Evolutionary conservation across 345 rosid species (phyloP), one percentile per base, ranked within the genome.

Genomic region (Orychophragmus violaceus): DNA sequence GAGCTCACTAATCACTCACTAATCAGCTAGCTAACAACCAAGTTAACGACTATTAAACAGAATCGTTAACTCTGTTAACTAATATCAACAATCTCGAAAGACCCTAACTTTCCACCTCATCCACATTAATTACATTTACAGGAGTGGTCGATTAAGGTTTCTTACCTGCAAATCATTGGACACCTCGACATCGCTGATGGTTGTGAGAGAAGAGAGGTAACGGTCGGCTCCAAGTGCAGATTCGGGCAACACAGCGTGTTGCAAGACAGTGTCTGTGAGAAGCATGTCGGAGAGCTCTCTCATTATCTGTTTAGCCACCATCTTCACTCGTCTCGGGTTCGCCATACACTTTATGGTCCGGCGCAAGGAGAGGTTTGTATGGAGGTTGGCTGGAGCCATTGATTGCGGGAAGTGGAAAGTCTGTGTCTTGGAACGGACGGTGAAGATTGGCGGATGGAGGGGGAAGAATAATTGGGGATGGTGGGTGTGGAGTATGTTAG

Each of bases 261-360:
- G 96, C 76, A 93, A 61, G 3, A 90, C 91, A 44, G 85, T 88
- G 68, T 93, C 98, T 0, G 90, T 86, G 27, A 93, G 68, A 65
- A 90, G 85, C 98, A 93, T 90, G 74, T 86, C 90, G 19, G 98
- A 93, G 29, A 93, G 85, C 74, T 88, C 97, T 52, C 97, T 85
- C 78, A 77, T 80, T 70, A 92, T 87, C 77, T 92, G 95, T 64
- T 83, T 89, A 32, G 96, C 91, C 41, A 87, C 96, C 93, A 86
- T 92, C 76, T 86, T 81, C 45, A 89, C 98, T 77, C 98, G 74
- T 50, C 98, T 84, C 21, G 87, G 96, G 63, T 84, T 86, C 28
- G 96, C 96, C 98, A 93, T 93, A 72, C 97, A 93, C 78, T 45
- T 81, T 17, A 87, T 76, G 45, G 25, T 65, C 16, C 71, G 19